A percentile compares a stretch with the other conserved stretches of the same genome.
phyloP scores from a whole-genome alignment of 1,284 basidiomycete species.

The Irpex sp. region DNA sequence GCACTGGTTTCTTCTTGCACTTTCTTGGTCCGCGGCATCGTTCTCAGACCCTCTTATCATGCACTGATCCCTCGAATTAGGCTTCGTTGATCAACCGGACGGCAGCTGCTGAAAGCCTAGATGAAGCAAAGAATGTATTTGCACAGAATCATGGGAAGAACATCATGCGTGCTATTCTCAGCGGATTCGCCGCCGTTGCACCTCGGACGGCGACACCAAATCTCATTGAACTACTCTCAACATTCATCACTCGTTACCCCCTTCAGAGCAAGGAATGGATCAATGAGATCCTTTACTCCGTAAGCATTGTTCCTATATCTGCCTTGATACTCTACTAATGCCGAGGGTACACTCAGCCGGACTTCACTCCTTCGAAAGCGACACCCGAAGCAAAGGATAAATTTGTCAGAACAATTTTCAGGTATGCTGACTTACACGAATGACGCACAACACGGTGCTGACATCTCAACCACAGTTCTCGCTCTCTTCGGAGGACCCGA shows the following conservation, averaged over 20 bases:
- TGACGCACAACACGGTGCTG: not conserved
- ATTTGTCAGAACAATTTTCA: slow-evolving; percentile 68
- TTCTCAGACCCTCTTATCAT: not conserved
- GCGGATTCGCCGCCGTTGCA: slow-evolving; percentile 75
- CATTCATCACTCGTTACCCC: slow-evolving; percentile 51
- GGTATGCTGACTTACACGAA: slow-evolving; percentile 37
- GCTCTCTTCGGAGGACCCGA: slow-evolving; percentile 57
- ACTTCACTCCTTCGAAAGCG: slow-evolving; percentile 62
- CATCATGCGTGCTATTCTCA: slow-evolving; percentile 67
- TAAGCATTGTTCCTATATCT: slow-evolving; percentile 31
- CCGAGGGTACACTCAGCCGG: slow-evolving; percentile 33
- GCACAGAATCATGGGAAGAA: slow-evolving; percentile 59
- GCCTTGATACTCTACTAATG: not conserved
- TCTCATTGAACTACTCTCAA: slow-evolving; percentile 73
- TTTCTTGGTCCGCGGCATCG: slow-evolving; percentile 60
- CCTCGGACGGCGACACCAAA: slow-evolving; percentile 82
- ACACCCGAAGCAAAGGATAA: slow-evolving; percentile 67
- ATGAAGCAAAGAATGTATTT: slow-evolving; percentile 42
- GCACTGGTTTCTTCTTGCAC: slow-evolving; percentile 77
- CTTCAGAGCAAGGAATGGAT: slow-evolving; percentile 64
- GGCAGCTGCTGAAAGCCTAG: slow-evolving; percentile 47
- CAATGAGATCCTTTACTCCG: slow-evolving; percentile 62
- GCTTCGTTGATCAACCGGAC: slow-evolving; percentile 53
- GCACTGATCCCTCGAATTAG: slow-evolving; percentile 8
- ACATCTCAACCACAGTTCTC: slow-evolving; percentile 35